Base-by-base conservation (phyloP, 1,284 basidiomycete genomes). In the Wolfiporia cocos region DNA sequence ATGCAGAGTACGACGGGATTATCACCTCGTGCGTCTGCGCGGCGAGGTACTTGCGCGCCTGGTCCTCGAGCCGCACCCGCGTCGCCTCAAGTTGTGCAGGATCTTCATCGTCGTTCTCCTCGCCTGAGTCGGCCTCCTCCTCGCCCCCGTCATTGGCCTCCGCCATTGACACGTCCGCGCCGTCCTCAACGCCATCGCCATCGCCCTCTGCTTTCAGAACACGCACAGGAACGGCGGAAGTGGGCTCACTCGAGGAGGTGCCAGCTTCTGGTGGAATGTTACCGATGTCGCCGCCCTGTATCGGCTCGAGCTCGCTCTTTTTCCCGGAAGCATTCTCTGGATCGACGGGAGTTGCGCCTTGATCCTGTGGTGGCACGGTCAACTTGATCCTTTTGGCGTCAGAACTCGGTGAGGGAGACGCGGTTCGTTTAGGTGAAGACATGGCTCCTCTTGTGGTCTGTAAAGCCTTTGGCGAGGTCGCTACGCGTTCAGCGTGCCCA, bases 21-120 rank as follows among this genome's bases (percentile, higher is more conserved):
- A 99, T 86, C 59, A 99, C 84, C 57, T 93, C 89, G 65, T 99
- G 96, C 1, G 94, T 97, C 67, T 99, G 95, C 1, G 89, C 88
- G 0, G 94, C 92, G 37, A 99, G 86, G 64, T 99, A 99, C 58
- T 92, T 88, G 48, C 86, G 78, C 30, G 92, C 92, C 57, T 92
- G 86, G 51, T 89, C 86, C 55, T 92, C 89, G 18, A 92, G 77
- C 31, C 79, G 76, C 38, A 78, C 66, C 48, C 87, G 76, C 53
- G 84, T 85, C 17, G 86, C 85, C 57, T 91, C 86, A 22, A 86
- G 70, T 54, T 85, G 83, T 1, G 86, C 85, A 3, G 84, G 80
- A 64, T 90, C 86, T 53, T 89, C 86, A 10, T 81, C 81, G 57
- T 85, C 81, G 51, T 78, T 78, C 50, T 86, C 83, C 43, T 84